These are phyloP conservation scores for Albugo candida DNA, from an alignment of 352 stramenopile genomes.

Conservation along the genomic window DNA sequence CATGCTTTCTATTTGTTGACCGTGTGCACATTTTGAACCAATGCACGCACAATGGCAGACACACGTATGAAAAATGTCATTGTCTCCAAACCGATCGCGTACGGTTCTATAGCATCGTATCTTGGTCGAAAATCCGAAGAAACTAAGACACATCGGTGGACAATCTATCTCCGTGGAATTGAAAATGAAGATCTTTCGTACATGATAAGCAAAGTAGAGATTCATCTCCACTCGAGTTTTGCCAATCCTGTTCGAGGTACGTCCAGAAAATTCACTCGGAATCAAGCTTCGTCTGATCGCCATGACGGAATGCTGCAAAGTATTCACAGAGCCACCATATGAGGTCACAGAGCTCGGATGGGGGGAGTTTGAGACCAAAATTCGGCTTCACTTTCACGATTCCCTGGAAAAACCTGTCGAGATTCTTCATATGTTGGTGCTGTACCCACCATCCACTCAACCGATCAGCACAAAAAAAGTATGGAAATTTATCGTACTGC, in stretches of 20 bases:
- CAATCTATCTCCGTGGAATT: conserved; percentile 84
- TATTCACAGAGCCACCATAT: conserved; percentile 88
- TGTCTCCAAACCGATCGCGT: conserved; percentile 87
- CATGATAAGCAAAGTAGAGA: conserved; percentile 93
- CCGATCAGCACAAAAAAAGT: conserved; percentile 82
- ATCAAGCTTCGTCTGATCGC: neutral
- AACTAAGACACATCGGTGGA: conserved; percentile 89
- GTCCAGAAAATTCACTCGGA: neutral
- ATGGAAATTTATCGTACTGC: neutral
- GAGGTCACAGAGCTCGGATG: conserved; percentile 93
- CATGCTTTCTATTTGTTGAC: neutral
- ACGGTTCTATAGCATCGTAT: conserved; percentile 87
- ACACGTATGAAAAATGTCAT: conserved; percentile 55
- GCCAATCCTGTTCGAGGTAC: conserved; percentile 79
- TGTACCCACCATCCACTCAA: conserved; percentile 72
- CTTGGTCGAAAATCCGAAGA: conserved; percentile 84
- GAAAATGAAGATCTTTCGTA: conserved; percentile 88
- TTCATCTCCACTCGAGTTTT: conserved; percentile 93
- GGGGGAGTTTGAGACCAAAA: conserved; percentile 95
- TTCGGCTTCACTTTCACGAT: conserved; percentile 93
- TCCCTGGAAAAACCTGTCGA: conserved; percentile 80
- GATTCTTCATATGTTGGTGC: conserved; percentile 74
- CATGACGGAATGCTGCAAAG: conserved; percentile 14
- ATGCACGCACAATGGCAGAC: conserved; percentile 28
- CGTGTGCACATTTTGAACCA: neutral